Conservation (phyloP, 192 early-diverging fungal genomes). For the Coemansia sp. region DNA sequence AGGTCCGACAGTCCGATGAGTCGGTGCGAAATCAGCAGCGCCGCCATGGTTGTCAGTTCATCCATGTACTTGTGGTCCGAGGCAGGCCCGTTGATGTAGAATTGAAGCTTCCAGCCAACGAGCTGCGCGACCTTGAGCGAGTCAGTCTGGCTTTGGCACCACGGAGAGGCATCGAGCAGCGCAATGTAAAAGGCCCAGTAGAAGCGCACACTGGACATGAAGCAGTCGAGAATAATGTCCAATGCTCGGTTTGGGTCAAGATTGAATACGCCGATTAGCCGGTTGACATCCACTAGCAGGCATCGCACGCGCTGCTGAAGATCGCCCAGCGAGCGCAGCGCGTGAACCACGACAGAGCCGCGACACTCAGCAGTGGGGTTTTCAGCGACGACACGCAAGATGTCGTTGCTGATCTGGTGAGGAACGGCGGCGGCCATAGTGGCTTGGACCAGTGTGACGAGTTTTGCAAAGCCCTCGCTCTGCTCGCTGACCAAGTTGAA, state of each 20-base stretch:
- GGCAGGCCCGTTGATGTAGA: slow-evolving; percentile 25
- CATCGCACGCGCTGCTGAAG: slow-evolving; percentile 15
- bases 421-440: slow-evolving; percentile 28
- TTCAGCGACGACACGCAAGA: slow-evolving; percentile 7
- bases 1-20: slow-evolving; percentile 32
- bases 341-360: slow-evolving; percentile 7
- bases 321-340: slow-evolving; percentile 21
- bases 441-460: slow-evolving; percentile 36
- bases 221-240: slow-evolving; percentile 50
- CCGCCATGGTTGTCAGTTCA: slow-evolving; percentile 42
- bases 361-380: not conserved
- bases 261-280: slow-evolving; percentile 44
- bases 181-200: slow-evolving; percentile 50
- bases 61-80: slow-evolving; percentile 29
- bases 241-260: slow-evolving; percentile 47
- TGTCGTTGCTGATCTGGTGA: slow-evolving; percentile 13
- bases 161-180: slow-evolving; percentile 46
- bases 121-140: slow-evolving; percentile 41
- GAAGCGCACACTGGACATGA: slow-evolving; percentile 40
- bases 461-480: slow-evolving; percentile 49
- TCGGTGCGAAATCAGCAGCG: slow-evolving; percentile 37
- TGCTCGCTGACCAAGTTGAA: slow-evolving; percentile 48
- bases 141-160: slow-evolving; percentile 25
- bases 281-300: slow-evolving; percentile 32
- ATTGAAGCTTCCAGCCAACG: slow-evolving; percentile 48